A percentile compares a stretch with the other conserved stretches of the same genome.
Conservation (phyloP, 352 stramenopile species). For the Phytopythium montanum region DNA sequence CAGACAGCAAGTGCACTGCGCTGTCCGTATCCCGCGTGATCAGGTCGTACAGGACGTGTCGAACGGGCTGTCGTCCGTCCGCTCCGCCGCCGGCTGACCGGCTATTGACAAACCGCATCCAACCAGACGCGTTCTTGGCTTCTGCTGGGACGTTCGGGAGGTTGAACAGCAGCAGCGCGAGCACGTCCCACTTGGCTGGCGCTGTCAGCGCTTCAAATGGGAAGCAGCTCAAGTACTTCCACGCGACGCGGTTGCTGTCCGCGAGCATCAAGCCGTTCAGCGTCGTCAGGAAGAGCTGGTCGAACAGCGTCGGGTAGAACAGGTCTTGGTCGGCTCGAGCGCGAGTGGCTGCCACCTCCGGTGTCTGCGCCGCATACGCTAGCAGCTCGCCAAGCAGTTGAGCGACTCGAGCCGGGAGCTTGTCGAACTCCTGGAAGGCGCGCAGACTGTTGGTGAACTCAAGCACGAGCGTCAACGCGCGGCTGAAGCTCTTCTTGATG, state of each 20-base stretch:
- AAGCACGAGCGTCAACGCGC: conserved; percentile 65
- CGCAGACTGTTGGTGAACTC: conserved; percentile 70
- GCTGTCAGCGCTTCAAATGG: conserved; percentile 73
- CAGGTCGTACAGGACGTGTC: conserved; percentile 51
- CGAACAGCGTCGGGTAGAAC: conserved; percentile 78
- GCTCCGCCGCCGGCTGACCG: conserved; percentile 21
- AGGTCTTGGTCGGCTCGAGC: conserved; percentile 17
- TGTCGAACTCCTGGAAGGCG: conserved; percentile 81
- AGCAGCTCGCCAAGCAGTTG: conserved; percentile 67
- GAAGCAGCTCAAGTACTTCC: conserved; percentile 63
- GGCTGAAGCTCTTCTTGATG: conserved; percentile 77
- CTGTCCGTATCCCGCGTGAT: conserved; percentile 64
- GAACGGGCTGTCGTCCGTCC: conserved; percentile 27
- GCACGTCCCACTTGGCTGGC: conserved; percentile 78
- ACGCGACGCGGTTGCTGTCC: conserved; percentile 80
- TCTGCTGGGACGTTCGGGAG: conserved; percentile 50
- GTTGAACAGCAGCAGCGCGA: conserved; percentile 74
- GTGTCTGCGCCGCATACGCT: conserved; percentile 46
- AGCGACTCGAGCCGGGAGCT: conserved; percentile 64
- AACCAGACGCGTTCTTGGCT: conserved; percentile 54
- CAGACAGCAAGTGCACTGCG: conserved; percentile 64
- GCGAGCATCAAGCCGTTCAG: conserved; percentile 64
- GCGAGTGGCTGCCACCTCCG: conserved; percentile 13
- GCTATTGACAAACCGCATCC: conserved; percentile 64
- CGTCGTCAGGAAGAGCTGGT: conserved; percentile 82